Evolutionary conservation across 1,139 yeast species (phyloP), one percentile per base, ranked within the genome.

Genomic region (Candida sp.): DNA sequence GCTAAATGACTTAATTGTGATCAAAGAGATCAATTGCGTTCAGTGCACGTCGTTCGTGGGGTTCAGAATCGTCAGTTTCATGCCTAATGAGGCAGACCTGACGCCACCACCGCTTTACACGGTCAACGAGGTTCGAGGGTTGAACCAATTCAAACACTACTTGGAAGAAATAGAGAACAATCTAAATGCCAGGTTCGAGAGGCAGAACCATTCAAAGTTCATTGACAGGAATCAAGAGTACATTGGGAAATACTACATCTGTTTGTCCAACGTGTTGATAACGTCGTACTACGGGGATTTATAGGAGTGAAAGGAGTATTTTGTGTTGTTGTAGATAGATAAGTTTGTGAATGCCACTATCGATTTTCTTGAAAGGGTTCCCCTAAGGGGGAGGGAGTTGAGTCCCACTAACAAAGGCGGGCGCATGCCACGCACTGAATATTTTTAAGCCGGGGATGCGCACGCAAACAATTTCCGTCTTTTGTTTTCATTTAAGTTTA

Each of bases 41-140:
- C 33, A 25, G 4, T 63, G 67, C 44, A 44, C 47, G 28, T 55
- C 50, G n/a, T 50, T 54, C 7, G 46, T 63, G 12, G 66, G 67
- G 5, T 59, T 57, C 42, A 56, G 54, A 42, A 49, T 62, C 3
- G 49, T 56, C 12, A 49, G 49, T 9, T 43, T 56, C 30, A 51
- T 49, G n/a, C 49, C 53, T 4, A 38, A 39, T 17, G 38, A 43
- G 5, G 6, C 31, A 3, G 22, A n/a, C 5, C 42, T 22, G 5
- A 3, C 6, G 8, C 42, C 31, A 38, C 42, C 7, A 17, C 38
- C 48, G 9, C 28, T 42, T 5, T 26, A 47, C 8, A 34, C 44
- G 8, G 39, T 31, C 2, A 30, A 12, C 27, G 38, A 45, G 25
- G 22, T 25, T 9, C 26, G 30, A 38, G 61, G 47, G 17, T 44